Evolutionary conservation across 1,284 basidiomycete genomes (phyloP), one percentile per base, ranked within the genome.

Genomic region (Marasmius oreades): DNA sequence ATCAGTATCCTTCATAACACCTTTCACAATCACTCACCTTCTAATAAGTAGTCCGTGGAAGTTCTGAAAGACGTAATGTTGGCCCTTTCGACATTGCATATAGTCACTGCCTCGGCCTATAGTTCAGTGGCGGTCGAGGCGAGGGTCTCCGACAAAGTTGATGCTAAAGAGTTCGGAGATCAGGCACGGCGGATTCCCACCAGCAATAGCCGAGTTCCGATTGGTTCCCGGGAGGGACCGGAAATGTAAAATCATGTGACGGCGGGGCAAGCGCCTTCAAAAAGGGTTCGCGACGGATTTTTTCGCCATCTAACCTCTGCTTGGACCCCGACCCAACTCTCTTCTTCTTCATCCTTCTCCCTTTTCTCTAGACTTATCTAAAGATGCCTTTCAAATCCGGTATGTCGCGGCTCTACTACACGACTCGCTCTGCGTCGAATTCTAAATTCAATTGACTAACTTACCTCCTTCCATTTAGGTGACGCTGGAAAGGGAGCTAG

Each of bases 401-500:
- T 79, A 11, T 54, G 66, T 59, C n/a, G 42, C 22, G 20, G 16
- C 23, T 28, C 12, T 43, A 6, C n/a, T n/a, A n/a, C n/a, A n/a
- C n/a, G n/a, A n/a, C n/a, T 42, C 22, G 22, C 16, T 26, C 43
- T 53, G 12, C 22, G n/a, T 51, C 20, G 34, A 26, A 53, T 11
- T 45, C n/a, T 24, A 33, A 12, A 23, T n/a, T 36, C n/a, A 18
- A 33, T 23, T 45, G 44, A 52, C 22, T 55, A n/a, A n/a, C n/a
- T n/a, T n/a, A 23, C 51, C 31, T 14, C 31, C 14, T 52, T 20
- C 11, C 1, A 11, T 54, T 7, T 66, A 94, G 94, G 95, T 85
- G 92, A 96, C 78, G 74, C 86, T 68, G 66, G 66, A 61, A 96
- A 95, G 83, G 94, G 94, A 76, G 94, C 94, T 70, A 77, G 80